Evolutionary conservation across 2,329 filamentous ascomycete genomes (phyloP), one percentile per base, ranked within the genome.

Genomic region (Sporothrix pallida): DNA sequence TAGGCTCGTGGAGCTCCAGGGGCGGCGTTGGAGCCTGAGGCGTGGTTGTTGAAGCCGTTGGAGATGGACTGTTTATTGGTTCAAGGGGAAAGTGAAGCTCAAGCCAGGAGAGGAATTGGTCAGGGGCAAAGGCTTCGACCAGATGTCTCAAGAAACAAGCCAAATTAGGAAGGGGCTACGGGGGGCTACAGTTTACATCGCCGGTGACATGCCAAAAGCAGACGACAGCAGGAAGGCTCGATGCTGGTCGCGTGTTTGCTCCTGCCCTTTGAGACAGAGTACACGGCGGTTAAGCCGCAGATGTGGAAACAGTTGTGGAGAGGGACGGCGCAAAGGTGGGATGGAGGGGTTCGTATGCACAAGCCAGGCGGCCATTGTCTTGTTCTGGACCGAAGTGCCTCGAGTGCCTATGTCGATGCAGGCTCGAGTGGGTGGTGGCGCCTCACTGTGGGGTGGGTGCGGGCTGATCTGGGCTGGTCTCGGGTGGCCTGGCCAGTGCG

Each of bases 201-300:
- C 17, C 65, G 67, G 67, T 17, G 26, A 46, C 52, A 70, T 58
- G 20, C 68, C 52, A 13, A 58, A 70, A 70, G 46, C 50, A 70
- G 68, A 58, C 44, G 54, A 20, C 9, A 69, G 13, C 48, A 54
- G 62, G 67, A 52, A 69, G 68, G 52, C 2, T 17, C 31, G 52
- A 48, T 48, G 70, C 26, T 63, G 70, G 58, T 72, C 70, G 70
- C 70, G 70, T 72, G 70, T 65, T 70, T 52, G 68, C 31, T 46
- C 68, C 15, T 56, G 67, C 67, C 23, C 17, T 42, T 46, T 17
- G 50, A 52, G 31, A 37, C 31, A 3, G 31, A 37, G 31, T 20
- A 26, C 31, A 50, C 63, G 65, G 65, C 46, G 63, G 63, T 50
- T 67, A 67, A 48, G 42, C 65, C 62, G 46, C 44, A 68, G 23